Percentiles rank a stretch among this genome's conserved stretches.
Evolutionary conservation across 192 early-diverging fungal genomes (phyloP).

Genomic region (Phlyctochytrium planicorne): DNA sequence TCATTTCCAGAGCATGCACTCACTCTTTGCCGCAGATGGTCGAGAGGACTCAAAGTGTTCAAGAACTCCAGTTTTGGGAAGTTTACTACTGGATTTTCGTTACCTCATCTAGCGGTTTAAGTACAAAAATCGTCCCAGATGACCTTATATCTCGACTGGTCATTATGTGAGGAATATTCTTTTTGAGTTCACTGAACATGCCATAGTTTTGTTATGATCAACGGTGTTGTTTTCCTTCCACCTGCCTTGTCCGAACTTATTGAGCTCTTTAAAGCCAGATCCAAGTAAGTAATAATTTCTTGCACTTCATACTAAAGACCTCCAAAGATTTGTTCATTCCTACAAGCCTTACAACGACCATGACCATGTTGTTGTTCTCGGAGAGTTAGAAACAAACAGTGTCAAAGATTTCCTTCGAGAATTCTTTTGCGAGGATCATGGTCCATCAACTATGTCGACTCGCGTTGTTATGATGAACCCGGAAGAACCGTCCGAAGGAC

Average conservation of each 20-base stretch:
- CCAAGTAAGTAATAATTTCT: neutral
- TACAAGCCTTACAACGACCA: conserved; percentile 41
- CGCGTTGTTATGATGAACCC: conserved; percentile 68
- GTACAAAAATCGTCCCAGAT: conserved; percentile 63
- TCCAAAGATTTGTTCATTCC: conserved; percentile 52
- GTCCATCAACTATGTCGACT: conserved; percentile 61
- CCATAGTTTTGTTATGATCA: neutral
- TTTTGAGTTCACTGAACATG: neutral
- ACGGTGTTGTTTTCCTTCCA: conserved; percentile 21
- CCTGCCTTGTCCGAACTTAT: conserved; percentile 62
- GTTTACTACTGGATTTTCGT: conserved; percentile 35
- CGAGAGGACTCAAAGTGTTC: conserved; percentile 14
- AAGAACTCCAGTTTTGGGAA: conserved; percentile 32
- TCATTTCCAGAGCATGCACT: too few relatives aligned
- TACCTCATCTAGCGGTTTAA: conserved; percentile 61
- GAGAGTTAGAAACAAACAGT: conserved; percentile 53
- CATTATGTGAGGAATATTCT: conserved; percentile 7
- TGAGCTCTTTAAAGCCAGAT: conserved; percentile 47
- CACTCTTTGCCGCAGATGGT: neutral
- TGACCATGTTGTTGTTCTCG: conserved; percentile 66
- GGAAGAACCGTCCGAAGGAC: conserved; percentile 34
- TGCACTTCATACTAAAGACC: conserved; percentile 49
- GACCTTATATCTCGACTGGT: conserved; percentile 30
- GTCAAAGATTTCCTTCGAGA: conserved; percentile 72
- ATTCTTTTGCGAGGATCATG: conserved; percentile 75